Conservation (phyloP, 2,329 filamentous ascomycete species). For the Orbilia oligospora region DNA sequence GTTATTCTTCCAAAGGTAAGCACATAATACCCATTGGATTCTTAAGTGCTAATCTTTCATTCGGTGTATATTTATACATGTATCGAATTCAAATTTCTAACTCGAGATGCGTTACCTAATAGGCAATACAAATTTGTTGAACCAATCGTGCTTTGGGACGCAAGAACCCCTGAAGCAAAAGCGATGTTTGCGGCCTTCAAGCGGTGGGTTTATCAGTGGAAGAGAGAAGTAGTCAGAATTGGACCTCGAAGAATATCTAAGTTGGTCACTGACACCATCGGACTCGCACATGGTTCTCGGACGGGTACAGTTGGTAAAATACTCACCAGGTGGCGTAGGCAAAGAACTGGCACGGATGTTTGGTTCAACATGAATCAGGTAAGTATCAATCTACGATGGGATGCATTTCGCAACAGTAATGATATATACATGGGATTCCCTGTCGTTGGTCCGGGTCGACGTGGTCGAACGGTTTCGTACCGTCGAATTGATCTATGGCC, state of each 20-base stretch:
- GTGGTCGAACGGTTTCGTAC: neutral
- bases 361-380: neutral
- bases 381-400: neutral
- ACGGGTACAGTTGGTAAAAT: neutral
- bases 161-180: neutral
- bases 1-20: neutral
- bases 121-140: neutral
- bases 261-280: neutral
- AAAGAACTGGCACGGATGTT: neutral
- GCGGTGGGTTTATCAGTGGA: neutral
- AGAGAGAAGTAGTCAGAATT: neutral
- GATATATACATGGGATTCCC: constrained; percentile 2
- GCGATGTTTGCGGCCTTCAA: neutral
- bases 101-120: neutral
- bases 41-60: no score
- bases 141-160: neutral
- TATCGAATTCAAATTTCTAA: neutral
- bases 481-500: neutral
- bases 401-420: neutral
- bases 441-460: neutral
- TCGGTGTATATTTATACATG: neutral
- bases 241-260: neutral
- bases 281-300: neutral
- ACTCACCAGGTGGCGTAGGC: neutral
- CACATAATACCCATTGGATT: no score